phyloP scores from a whole-genome alignment of 2,329 filamentous ascomycete genomes.

The Neurospora sp. region DNA sequence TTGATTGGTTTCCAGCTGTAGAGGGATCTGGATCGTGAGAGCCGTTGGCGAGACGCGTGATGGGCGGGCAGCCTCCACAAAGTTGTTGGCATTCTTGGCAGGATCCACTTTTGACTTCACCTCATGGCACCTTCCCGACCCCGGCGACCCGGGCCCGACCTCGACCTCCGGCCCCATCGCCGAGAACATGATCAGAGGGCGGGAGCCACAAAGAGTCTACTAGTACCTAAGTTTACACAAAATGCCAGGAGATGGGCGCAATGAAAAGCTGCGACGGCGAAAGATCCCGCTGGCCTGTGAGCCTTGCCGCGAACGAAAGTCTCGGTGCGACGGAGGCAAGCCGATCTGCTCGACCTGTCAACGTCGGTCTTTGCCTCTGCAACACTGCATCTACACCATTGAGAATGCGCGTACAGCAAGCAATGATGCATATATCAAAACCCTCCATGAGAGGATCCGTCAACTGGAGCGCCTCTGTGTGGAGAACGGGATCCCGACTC shows the following conservation, averaged over 20 bases:
- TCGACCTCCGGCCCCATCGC: not conserved
- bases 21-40: too few relatives aligned
- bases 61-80: not conserved
- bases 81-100: not conserved
- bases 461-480: slow-evolving; percentile 17
- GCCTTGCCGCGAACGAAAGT: slow-evolving; percentile 30
- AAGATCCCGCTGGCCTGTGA: slow-evolving; percentile 31
- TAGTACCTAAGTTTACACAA: not conserved
- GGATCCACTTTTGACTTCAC: not conserved
- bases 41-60: not conserved
- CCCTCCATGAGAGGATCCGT: slow-evolving; percentile 20
- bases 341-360: slow-evolving; percentile 33
- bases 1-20: not conserved
- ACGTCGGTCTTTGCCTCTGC: slow-evolving; percentile 22
- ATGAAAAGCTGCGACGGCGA: slow-evolving; percentile 8
- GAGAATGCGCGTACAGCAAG: slow-evolving; percentile 27
- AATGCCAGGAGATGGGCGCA: not conserved
- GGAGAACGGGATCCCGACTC: slow-evolving; percentile 8
- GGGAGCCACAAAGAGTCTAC: not conserved
- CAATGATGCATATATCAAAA: slow-evolving; percentile 24
- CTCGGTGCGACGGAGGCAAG: slow-evolving; percentile 32
- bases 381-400: slow-evolving; percentile 28
- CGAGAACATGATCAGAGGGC: not conserved
- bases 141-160: not conserved
- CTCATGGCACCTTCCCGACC: not conserved